phyloP scores from a whole-genome alignment of 2,329 filamentous ascomycete species.

The Huntiella decipiens region DNA sequence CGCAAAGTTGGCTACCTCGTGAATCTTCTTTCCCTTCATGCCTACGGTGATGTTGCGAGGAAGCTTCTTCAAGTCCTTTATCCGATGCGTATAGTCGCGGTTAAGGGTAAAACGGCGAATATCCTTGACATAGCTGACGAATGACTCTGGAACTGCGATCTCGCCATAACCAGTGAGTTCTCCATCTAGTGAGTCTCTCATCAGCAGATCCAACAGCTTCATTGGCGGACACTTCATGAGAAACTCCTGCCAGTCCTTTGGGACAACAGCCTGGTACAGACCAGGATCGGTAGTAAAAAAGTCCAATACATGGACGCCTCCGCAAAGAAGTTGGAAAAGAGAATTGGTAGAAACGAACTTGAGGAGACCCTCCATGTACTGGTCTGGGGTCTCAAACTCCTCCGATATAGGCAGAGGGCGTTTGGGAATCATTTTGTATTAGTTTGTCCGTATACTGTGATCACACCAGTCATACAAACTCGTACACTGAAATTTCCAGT shows the following conservation, averaged over 20 bases:
- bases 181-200: slow-evolving; percentile 51
- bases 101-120: slow-evolving; percentile 51
- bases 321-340: slow-evolving; percentile 74
- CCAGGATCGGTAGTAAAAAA: slow-evolving; percentile 79
- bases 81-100: slow-evolving; percentile 34
- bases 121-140: slow-evolving; percentile 53
- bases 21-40: slow-evolving; percentile 91
- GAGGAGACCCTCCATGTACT: slow-evolving; percentile 63
- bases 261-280: slow-evolving; percentile 60
- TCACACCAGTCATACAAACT: too few species aligned
- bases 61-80: slow-evolving; percentile 33
- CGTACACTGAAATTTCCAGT: too few species aligned
- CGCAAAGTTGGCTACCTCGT: slow-evolving; percentile 87
- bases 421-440: slow-evolving; percentile 25
- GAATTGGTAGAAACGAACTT: slow-evolving; percentile 55
- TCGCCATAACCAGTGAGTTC: slow-evolving; percentile 10
- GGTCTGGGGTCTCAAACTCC: slow-evolving; percentile 50
- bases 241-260: slow-evolving; percentile 64
- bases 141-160: slow-evolving; percentile 28
- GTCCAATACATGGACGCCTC: slow-evolving; percentile 91
- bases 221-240: slow-evolving; percentile 53
- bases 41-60: slow-evolving; percentile 60
- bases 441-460: too few species aligned
- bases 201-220: slow-evolving; percentile 59
- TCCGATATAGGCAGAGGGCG: slow-evolving; percentile 48